Evolutionary conservation across 192 early-diverging fungal species (phyloP).

Genomic region (Ambispora gerdemannii): DNA sequence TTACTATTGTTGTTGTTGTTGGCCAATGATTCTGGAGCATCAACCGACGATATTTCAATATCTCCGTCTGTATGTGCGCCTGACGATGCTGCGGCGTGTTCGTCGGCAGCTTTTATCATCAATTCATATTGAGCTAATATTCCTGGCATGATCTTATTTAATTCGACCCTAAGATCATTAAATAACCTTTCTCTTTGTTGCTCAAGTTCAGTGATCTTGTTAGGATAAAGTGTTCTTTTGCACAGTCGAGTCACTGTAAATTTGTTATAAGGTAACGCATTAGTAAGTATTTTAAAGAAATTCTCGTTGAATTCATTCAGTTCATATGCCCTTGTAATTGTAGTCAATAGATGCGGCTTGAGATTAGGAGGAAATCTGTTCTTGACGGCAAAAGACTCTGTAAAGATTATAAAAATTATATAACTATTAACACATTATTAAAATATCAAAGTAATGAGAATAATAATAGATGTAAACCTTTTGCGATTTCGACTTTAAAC

Average conservation of each 20-base stretch:
- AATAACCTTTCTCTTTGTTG: conserved; percentile 7
- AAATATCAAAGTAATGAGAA: not conserved
- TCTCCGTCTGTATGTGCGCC: not conserved
- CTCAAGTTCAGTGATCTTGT: conserved; percentile 3
- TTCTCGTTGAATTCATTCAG: conserved; percentile 43
- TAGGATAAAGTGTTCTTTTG: conserved; percentile 27
- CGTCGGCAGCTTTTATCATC: not conserved
- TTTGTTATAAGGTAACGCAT: conserved; percentile 51
- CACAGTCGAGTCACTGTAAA: conserved; percentile 44
- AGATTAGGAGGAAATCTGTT: conserved; percentile 46
- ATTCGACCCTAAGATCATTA: not conserved
- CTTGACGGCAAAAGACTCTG: conserved; percentile 51
- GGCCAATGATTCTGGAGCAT: no score
- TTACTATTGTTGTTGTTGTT: no score
- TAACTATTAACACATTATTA: not conserved
- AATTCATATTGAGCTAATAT: not conserved
- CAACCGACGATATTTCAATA: no score
- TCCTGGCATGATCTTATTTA: conserved; percentile 15
- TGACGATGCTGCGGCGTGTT: not conserved
- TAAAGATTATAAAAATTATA: not conserved
- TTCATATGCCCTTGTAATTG: conserved; percentile 32
- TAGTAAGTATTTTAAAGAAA: conserved; percentile 43
- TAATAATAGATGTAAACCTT: conserved; percentile 28
- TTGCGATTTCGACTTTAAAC: conserved; percentile 32
- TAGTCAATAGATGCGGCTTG: conserved; percentile 37